Conservation (phyloP, 1,139 yeast species). For the Hanseniaspora gamundiae region DNA sequence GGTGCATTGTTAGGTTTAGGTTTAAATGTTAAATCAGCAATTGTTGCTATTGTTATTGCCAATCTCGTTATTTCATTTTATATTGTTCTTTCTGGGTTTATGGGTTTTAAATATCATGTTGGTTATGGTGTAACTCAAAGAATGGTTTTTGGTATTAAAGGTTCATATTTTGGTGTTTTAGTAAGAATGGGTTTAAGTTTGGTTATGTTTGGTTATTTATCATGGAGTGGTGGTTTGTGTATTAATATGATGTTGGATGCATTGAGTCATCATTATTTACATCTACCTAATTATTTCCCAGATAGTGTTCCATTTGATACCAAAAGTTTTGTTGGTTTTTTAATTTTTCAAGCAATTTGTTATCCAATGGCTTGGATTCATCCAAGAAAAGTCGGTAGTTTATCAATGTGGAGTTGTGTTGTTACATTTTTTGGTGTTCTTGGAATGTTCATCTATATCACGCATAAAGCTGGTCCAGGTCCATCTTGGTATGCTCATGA, state of each 20-base stretch:
- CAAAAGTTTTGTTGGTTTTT: slow-evolving; percentile 21
- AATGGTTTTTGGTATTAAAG: slow-evolving; percentile 21
- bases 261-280: slow-evolving; percentile 15
- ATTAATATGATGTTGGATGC: slow-evolving; percentile 18
- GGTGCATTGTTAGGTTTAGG: slow-evolving; percentile 19
- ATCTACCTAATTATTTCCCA: slow-evolving; percentile 17
- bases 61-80: slow-evolving; percentile 15
- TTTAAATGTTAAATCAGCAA: slow-evolving; percentile 20
- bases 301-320: slow-evolving; percentile 18
- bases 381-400: slow-evolving; percentile 11
- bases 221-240: slow-evolving; percentile 21
- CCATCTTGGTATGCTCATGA: slow-evolving; percentile 13
- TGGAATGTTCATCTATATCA: slow-evolving; percentile 16
- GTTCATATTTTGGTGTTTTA: slow-evolving; percentile 19
- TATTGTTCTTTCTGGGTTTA: slow-evolving; percentile 17
- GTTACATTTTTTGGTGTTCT: slow-evolving; percentile 16
- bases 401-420: slow-evolving; percentile 12
- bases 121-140: slow-evolving; percentile 20
- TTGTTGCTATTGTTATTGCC: slow-evolving; percentile 23
- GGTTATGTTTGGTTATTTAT: slow-evolving; percentile 21
- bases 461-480: slow-evolving; percentile 20
- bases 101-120: slow-evolving; percentile 19
- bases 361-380: slow-evolving; percentile 23
- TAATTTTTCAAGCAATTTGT: slow-evolving; percentile 18
- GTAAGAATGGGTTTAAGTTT: slow-evolving; percentile 18